Percentiles rank a stretch among this genome's conserved stretches.
These are phyloP conservation scores for Hypocreales sp. DNA, from an alignment of 2,329 filamentous ascomycete species.

Conservation along the genomic window DNA sequence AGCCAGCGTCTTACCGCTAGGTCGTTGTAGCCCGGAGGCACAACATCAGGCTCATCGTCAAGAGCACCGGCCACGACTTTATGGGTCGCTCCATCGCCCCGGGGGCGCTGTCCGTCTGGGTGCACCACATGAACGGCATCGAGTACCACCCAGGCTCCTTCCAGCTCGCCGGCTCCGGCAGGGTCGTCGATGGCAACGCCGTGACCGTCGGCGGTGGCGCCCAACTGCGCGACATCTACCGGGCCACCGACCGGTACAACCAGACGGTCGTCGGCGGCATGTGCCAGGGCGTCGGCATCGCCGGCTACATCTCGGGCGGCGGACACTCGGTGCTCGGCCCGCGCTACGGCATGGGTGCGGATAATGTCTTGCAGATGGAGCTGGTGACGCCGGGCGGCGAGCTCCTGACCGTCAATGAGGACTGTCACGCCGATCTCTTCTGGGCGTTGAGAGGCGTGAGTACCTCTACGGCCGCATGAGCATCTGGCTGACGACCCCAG, in stretches of 20 bases:
- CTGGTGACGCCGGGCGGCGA: constrained; percentile 36
- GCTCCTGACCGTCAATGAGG: constrained; percentile 33
- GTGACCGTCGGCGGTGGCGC: constrained; percentile 38
- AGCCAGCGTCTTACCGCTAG: neutral
- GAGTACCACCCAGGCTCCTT: constrained; percentile 22
- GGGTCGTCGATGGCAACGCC: constrained; percentile 27
- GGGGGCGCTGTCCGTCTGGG: constrained; percentile 39
- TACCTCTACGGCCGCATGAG: constrained; percentile 2
- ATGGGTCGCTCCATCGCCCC: constrained; percentile 28
- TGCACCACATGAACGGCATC: constrained; percentile 27
- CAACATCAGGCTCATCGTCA: constrained; percentile 25
- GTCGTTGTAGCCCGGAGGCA: constrained; percentile 18
- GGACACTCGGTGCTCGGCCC: constrained; percentile 41
- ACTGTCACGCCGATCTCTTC: constrained; percentile 40
- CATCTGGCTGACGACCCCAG: constrained; percentile 9
- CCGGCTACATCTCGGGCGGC: constrained; percentile 45
- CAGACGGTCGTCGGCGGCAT: constrained; percentile 38
- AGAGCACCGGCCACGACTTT: constrained; percentile 26
- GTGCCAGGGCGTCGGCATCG: constrained; percentile 38
- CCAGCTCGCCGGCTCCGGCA: constrained; percentile 22
- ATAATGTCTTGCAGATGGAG: constrained; percentile 44
- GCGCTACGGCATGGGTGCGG: constrained; percentile 42
- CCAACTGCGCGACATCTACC: constrained; percentile 32
- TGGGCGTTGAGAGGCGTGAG: constrained; percentile 46
- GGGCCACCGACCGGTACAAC: constrained; percentile 24